These are phyloP conservation scores for Bipolaris gigantea DNA, from an alignment of 2,329 filamentous ascomycete genomes.

Conservation along the genomic window DNA sequence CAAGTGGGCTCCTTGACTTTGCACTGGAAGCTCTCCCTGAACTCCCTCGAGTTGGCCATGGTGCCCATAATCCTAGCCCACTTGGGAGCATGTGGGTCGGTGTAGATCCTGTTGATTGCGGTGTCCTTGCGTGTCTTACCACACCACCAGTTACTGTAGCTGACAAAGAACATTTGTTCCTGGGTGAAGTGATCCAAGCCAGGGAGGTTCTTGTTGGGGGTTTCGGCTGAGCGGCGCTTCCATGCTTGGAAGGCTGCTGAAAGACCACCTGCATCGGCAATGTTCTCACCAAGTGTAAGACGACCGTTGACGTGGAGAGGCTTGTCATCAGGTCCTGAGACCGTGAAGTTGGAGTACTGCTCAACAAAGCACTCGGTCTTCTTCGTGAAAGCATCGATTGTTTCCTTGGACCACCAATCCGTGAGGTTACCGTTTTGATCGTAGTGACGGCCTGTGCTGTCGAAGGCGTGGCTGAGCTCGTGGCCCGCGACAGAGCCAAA, in stretches of 20 bases:
- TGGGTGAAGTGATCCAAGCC: slow-evolving; percentile 65
- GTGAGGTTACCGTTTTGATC: slow-evolving; percentile 66
- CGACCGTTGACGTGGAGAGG: slow-evolving; percentile 64
- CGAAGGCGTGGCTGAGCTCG: slow-evolving; percentile 71
- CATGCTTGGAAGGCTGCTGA: slow-evolving; percentile 66
- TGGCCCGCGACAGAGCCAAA: slow-evolving; percentile 70
- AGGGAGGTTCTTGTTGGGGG: slow-evolving; percentile 52
- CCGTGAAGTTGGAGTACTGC: slow-evolving; percentile 66
- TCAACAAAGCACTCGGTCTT: slow-evolving; percentile 67
- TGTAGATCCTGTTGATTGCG: slow-evolving; percentile 60
- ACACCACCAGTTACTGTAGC: slow-evolving; percentile 68
- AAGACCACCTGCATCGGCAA: slow-evolving; percentile 70
- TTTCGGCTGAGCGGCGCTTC: slow-evolving; percentile 59
- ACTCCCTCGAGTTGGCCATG: slow-evolving; percentile 68
- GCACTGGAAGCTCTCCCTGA: slow-evolving; percentile 69
- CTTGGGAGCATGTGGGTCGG: slow-evolving; percentile 67
- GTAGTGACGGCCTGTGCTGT: slow-evolving; percentile 66
- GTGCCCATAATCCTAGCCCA: slow-evolving; percentile 62
- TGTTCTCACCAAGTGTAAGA: slow-evolving; percentile 69
- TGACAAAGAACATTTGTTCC: slow-evolving; percentile 71
- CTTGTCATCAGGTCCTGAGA: slow-evolving; percentile 59
- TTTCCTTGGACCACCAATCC: slow-evolving; percentile 67
- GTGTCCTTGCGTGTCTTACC: slow-evolving; percentile 63
- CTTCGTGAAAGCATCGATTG: slow-evolving; percentile 60
- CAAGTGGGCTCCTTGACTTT: slow-evolving; percentile 66